Conservation (phyloP, 495 filamentous ascomycete species). For the Pyrenula massariospora region DNA sequence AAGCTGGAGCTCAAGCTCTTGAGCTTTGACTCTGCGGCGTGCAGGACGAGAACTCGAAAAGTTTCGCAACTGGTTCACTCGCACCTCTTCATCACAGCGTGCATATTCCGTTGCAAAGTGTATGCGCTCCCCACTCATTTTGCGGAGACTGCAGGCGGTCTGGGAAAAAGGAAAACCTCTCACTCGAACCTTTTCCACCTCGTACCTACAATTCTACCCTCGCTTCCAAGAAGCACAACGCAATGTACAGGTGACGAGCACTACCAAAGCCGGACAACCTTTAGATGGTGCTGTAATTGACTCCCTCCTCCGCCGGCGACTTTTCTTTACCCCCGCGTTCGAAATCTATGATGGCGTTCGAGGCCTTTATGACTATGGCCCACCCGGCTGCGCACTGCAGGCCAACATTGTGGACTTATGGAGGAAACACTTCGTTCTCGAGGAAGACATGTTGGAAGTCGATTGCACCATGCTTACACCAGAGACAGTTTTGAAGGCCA, state of each 20-base stretch:
- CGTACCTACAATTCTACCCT: constrained; percentile 9
- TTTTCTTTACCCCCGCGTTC: constrained; percentile 92
- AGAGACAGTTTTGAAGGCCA: constrained; percentile 85
- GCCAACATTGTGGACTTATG: constrained; percentile 82
- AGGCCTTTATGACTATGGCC: constrained; percentile 79
- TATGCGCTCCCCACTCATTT: constrained; percentile 17
- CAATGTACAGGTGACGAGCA: constrained; percentile 47
- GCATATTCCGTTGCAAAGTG: constrained; percentile 22
- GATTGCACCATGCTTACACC: constrained; percentile 81
- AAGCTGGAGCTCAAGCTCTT: too few species aligned
- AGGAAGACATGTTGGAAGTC: constrained; percentile 87
- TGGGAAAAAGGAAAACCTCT: constrained; percentile 4
- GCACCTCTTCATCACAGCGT: too few species aligned
- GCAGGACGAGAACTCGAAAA: too few species aligned
- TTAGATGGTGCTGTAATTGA: constrained; percentile 75
- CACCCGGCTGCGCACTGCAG: constrained; percentile 66
- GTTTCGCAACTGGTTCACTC: constrained; percentile 39
- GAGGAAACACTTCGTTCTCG: constrained; percentile 84
- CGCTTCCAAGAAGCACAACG: constrained; percentile 14
- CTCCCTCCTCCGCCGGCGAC: constrained; percentile 69
- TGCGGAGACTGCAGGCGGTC: constrained; percentile 12
- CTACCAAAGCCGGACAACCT: constrained; percentile 76
- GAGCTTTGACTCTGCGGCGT: too few species aligned
- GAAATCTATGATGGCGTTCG: constrained; percentile 85
- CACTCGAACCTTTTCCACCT: constrained; percentile 11